These are phyloP conservation scores for Heliamphora pulchella DNA, from an alignment of 179 eudicot genomes.

Conservation along the genomic window DNA sequence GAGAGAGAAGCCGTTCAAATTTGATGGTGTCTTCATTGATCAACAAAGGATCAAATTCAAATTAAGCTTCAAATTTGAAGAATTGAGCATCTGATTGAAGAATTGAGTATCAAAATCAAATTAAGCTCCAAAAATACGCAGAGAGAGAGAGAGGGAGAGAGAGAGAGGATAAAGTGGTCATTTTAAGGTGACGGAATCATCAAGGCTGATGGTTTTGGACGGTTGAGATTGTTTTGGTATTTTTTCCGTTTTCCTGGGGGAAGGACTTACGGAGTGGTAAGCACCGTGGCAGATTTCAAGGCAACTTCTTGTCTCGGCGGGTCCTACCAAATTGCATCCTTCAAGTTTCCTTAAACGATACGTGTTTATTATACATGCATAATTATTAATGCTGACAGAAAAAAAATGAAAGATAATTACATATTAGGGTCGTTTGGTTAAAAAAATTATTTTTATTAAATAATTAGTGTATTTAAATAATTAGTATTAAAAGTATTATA, in stretches of 20 bases:
- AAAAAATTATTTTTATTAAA: too few relatives aligned
- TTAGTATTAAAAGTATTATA: too few relatives aligned
- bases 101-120: neutral
- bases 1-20: slow-evolving; percentile 18
- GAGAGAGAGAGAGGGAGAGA: neutral
- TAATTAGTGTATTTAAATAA: too few relatives aligned
- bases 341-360: too few relatives aligned
- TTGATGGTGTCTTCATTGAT: slow-evolving; percentile 19
- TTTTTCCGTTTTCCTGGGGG: neutral
- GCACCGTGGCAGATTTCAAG: neutral
- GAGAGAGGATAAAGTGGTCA: too few relatives aligned
- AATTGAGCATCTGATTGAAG: neutral
- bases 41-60: neutral
- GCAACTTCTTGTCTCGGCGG: slow-evolving; percentile 6
- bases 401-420: too few relatives aligned
- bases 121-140: too few relatives aligned
- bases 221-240: slow-evolving; percentile 21
- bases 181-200: slow-evolving; percentile 17
- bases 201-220: slow-evolving; percentile 17
- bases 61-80: neutral
- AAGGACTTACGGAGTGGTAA: neutral
- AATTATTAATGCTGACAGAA: too few relatives aligned
- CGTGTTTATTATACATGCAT: too few relatives aligned
- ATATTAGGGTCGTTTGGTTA: too few relatives aligned
- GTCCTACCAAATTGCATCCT: neutral